A percentile compares a stretch with the other conserved stretches of the same genome.
Evolutionary conservation across 495 filamentous ascomycete species (phyloP).

Genomic region (Aspergillus carlsbadensis): DNA sequence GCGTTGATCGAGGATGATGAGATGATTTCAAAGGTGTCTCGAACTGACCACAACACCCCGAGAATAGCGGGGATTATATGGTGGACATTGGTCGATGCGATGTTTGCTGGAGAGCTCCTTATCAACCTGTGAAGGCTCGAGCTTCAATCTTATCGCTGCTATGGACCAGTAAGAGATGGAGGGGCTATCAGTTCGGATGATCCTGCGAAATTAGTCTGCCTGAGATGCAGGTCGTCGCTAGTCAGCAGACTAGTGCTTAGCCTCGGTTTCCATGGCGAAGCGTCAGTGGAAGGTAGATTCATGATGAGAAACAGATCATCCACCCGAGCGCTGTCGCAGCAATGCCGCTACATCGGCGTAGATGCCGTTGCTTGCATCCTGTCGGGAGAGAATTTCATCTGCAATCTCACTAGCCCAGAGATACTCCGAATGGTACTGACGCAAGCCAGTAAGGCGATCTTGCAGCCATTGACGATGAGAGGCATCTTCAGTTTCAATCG

Average conservation of each 20-base stretch:
- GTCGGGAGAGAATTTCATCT: conserved; percentile 33
- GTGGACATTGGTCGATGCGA: not conserved
- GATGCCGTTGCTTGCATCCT: conserved; percentile 27
- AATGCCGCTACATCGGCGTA: conserved; percentile 36
- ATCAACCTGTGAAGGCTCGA: conserved; percentile 2
- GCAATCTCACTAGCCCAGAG: conserved; percentile 34
- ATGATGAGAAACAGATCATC: not conserved
- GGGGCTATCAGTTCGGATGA: conserved; percentile 6
- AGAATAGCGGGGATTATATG: not conserved
- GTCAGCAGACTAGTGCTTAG: conserved; percentile 1
- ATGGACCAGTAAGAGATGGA: conserved; percentile 8
- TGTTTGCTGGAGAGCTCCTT: not conserved
- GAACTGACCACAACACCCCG: not conserved
- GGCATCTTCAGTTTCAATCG: conserved; percentile 40
- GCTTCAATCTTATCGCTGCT: conserved; percentile 1
- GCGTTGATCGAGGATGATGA: not conserved
- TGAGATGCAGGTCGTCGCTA: conserved; percentile 3
- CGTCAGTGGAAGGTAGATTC: not conserved
- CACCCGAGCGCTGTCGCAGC: conserved; percentile 21
- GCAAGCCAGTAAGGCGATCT: conserved; percentile 34
- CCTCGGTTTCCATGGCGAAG: not conserved
- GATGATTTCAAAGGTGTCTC: not conserved
- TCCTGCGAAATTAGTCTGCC: not conserved
- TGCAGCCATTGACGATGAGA: conserved; percentile 41
- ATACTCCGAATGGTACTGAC: conserved; percentile 34